Conservation (phyloP, 805 yeast species). For the Sugiyamaella qingdaonensis region DNA sequence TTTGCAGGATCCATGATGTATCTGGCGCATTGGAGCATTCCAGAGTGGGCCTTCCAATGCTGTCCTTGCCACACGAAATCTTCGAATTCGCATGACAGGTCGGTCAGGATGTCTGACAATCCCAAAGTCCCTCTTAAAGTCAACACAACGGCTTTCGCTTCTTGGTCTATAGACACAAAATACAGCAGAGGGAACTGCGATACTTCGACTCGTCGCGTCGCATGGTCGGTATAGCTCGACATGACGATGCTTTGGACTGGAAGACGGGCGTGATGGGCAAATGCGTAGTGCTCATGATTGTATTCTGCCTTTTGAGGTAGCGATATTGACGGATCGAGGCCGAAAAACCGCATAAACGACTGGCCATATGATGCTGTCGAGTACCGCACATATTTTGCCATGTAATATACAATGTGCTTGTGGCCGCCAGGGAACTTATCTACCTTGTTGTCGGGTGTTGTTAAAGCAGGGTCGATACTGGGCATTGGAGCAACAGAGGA, state of each 20-base stretch:
- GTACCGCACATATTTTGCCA: slow-evolving; percentile 31
- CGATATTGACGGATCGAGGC: slow-evolving; percentile 20
- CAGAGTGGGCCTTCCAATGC: slow-evolving; percentile 30
- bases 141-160: slow-evolving; percentile 30
- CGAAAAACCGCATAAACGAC: slow-evolving; percentile 31
- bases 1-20: slow-evolving; percentile 21
- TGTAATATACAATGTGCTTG: slow-evolving; percentile 24
- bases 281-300: slow-evolving; percentile 32
- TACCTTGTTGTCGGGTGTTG: not conserved
- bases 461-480: not conserved
- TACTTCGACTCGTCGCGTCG: slow-evolving; percentile 18
- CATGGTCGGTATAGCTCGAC: slow-evolving; percentile 29
- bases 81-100: slow-evolving; percentile 31
- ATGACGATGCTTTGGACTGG: slow-evolving; percentile 29
- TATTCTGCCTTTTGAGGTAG: slow-evolving; percentile 22
- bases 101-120: slow-evolving; percentile 32
- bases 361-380: slow-evolving; percentile 36
- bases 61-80: slow-evolving; percentile 29
- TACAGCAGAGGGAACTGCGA: slow-evolving; percentile 32
- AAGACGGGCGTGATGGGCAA: slow-evolving; percentile 30
- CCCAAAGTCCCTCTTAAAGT: slow-evolving; percentile 35
- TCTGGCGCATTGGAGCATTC: slow-evolving; percentile 31
- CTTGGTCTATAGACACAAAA: slow-evolving; percentile 32
- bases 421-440: not conserved
- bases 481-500: not conserved